Evolutionary conservation across 2,329 filamentous ascomycete genomes (phyloP).

Genomic region (Ophidiomyces ophidiicola): DNA sequence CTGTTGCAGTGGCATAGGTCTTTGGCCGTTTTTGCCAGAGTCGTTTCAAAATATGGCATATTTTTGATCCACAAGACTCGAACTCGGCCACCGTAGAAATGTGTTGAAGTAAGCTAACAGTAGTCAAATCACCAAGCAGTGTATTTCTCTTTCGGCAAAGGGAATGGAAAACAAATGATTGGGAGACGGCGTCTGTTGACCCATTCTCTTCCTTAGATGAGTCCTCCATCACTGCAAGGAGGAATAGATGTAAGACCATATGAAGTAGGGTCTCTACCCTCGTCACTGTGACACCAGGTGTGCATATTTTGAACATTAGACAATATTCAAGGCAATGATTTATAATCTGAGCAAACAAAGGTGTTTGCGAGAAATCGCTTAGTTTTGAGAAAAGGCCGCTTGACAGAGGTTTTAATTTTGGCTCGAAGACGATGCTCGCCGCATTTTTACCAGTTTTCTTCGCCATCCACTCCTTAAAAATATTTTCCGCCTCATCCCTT

Average conservation of each 20-base stretch:
- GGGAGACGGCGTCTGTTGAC: conserved; percentile 31
- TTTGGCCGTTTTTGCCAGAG: conserved; percentile 72
- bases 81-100: conserved; percentile 57
- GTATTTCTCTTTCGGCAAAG: conserved; percentile 49
- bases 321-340: conserved; percentile 80
- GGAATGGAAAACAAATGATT: conserved; percentile 62
- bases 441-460: conserved; percentile 70
- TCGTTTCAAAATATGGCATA: conserved; percentile 67
- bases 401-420: conserved; percentile 62
- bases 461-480: conserved; percentile 76
- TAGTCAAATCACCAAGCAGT: conserved; percentile 33
- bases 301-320: conserved; percentile 54
- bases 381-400: conserved; percentile 67
- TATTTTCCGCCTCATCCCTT: conserved; percentile 82
- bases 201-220: conserved; percentile 44
- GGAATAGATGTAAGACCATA: conserved; percentile 73
- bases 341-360: conserved; percentile 79
- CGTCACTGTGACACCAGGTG: conserved; percentile 64
- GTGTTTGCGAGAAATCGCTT: conserved; percentile 66
- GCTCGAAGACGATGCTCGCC: conserved; percentile 83
- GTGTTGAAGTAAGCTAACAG: conserved; percentile 42
- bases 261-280: conserved; percentile 85
- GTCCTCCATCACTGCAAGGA: conserved; percentile 80
- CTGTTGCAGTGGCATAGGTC: conserved; percentile 58
- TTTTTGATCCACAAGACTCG: conserved; percentile 72